Evolutionary conservation across 352 stramenopile species (phyloP), one percentile per base, ranked within the genome.

Genomic region (Thraustochytrium sp.): DNA sequence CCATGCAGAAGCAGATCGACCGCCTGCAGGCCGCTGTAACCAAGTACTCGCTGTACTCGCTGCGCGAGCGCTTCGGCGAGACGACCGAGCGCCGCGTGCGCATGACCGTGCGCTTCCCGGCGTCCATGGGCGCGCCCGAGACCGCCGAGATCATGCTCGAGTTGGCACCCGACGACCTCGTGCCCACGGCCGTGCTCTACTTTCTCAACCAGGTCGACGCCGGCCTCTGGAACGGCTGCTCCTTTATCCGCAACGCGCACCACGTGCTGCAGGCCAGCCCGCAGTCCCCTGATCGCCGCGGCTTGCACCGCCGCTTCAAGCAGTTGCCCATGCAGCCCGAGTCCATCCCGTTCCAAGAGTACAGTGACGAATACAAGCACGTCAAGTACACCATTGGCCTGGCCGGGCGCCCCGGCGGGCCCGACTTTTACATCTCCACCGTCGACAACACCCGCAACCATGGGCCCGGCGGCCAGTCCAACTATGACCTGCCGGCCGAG

Each of bases 401-500:
- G 73, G 88, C 89, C 0, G 89, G 89, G 9, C 77, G 89, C 46
- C 90, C 90, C 18, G 86, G 86, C 40, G 90, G 90, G 49, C 89
- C 89, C 0, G 90, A 90, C 38, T 92, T 91, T 85, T 93, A 92
- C 65, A 90, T 93, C 59, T 91, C 90, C 56, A 91, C 88, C 44
- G 29, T 88, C 1, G 86, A 93, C 68, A 93, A 93, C 72, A 86
- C 75, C 11, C 23, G 87, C n/a, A 87, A 86, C 40, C 89, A 92
- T 85, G 89, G 89, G 42, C 90, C 89, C 4, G 88, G 87, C 76
- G 90, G 88, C 18, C 89, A 94, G 76, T 44, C 87, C 26, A 85
- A 88, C 23, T 84, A 91, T 84, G 89, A 89, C 76, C 72, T 91
- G 53, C 74, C 90, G 31, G 86, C 89, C 31, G 88, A 92, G 74